Conservation (phyloP, 768 basidiomycete species). For the Fibroporia radiculosa region DNA sequence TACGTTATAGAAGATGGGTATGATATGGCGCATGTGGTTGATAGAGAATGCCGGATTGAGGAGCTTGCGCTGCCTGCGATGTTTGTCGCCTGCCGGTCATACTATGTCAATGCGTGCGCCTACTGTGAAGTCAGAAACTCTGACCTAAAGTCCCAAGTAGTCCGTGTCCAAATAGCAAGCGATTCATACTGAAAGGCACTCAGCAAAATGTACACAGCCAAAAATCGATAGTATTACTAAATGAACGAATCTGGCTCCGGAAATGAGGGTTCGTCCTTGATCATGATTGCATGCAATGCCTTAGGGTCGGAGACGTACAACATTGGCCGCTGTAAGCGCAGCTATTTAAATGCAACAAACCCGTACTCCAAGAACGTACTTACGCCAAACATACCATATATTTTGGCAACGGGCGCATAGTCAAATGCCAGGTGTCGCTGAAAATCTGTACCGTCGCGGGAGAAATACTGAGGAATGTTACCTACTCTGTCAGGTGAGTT, state of each 20-base stretch:
- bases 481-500: no score
- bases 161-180: slow-evolving; percentile 7
- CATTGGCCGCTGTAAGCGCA: slow-evolving; percentile 22
- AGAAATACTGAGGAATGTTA: slow-evolving; percentile 6
- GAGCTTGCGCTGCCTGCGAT: slow-evolving; percentile 17
- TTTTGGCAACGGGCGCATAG: slow-evolving; percentile 10
- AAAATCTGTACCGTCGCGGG: slow-evolving; percentile 9
- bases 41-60: slow-evolving; percentile 12
- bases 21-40: slow-evolving; percentile 8
- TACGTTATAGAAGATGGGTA: slow-evolving; percentile 12
- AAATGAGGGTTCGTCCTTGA: slow-evolving; percentile 29
- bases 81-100: slow-evolving; percentile 12
- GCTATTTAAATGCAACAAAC: no score
- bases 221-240: slow-evolving; percentile 5
- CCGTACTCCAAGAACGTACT: no score
- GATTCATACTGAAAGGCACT: slow-evolving; percentile 10
- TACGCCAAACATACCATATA: slow-evolving; percentile 11
- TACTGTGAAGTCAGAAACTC: background rate
- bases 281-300: slow-evolving; percentile 36
- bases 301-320: slow-evolving; percentile 37
- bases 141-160: slow-evolving; percentile 8
- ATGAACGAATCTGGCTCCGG: slow-evolving; percentile 12
- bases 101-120: background rate
- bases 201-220: background rate
- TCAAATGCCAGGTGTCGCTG: slow-evolving; percentile 8